Percentiles rank a stretch among this genome's conserved stretches.
phyloP scores from a whole-genome alignment of 495 filamentous ascomycete genomes.

The Penicillium paxilli region DNA sequence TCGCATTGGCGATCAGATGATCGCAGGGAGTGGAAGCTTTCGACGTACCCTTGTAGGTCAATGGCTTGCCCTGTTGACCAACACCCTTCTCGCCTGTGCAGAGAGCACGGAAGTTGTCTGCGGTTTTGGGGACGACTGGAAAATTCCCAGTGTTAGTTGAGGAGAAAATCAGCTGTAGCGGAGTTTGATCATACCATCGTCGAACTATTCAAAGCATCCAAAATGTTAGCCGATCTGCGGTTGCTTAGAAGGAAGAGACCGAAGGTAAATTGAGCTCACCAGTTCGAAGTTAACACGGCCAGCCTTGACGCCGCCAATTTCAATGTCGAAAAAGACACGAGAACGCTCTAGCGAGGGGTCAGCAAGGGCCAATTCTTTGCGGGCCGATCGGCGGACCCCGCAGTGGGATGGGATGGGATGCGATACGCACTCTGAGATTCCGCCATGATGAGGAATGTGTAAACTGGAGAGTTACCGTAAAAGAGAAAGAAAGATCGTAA shows the following conservation, averaged over 20 bases:
- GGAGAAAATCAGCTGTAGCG: not conserved
- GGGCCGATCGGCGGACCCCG: slow-evolving; percentile 30
- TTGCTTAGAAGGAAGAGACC: slow-evolving; percentile 6
- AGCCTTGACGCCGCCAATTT: slow-evolving; percentile 67
- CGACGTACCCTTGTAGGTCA: slow-evolving; percentile 62
- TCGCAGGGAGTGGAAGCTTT: not conserved
- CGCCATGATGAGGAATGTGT: slow-evolving; percentile 29
- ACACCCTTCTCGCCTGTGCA: slow-evolving; percentile 92
- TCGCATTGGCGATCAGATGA: not conserved
- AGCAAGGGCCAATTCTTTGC: slow-evolving; percentile 15
- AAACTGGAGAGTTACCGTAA: not conserved
- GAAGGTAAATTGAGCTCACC: slow-evolving; percentile 42
- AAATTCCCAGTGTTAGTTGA: slow-evolving; percentile 17
- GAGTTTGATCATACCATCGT: slow-evolving; percentile 58
- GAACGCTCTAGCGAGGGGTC: slow-evolving; percentile 49
- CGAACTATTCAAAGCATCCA: slow-evolving; percentile 56
- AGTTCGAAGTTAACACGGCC: slow-evolving; percentile 83
- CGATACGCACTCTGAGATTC: slow-evolving; percentile 35
- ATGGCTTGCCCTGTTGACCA: slow-evolving; percentile 79
- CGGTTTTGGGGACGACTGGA: slow-evolving; percentile 83
- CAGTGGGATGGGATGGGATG: slow-evolving; percentile 11
- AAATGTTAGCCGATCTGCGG: slow-evolving; percentile 26
- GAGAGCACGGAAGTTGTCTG: slow-evolving; percentile 90
- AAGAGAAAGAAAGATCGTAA: not conserved
- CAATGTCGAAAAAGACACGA: slow-evolving; percentile 87